phyloP scores from a whole-genome alignment of 352 stramenopile genomes.

The Vaucheria bursata region DNA sequence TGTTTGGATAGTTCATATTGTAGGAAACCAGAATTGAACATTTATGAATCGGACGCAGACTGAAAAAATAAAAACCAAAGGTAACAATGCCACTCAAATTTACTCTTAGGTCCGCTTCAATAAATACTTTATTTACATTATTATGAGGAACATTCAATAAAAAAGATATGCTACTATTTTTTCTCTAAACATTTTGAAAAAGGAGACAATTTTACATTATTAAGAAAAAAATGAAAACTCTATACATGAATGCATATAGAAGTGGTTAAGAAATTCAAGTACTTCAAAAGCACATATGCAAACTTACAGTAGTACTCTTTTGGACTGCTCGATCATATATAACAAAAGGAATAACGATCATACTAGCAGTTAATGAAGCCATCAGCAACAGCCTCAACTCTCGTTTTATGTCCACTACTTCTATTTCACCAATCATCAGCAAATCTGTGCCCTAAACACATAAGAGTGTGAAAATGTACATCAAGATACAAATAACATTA shows the following conservation, averaged over 20 bases:
- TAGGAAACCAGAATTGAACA: background rate
- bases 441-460: too few relatives aligned
- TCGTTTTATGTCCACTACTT: background rate
- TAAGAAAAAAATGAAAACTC: background rate
- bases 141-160: too few relatives aligned
- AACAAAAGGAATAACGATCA: background rate
- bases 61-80: background rate
- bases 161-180: background rate
- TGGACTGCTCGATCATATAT: background rate
- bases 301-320: background rate
- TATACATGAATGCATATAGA: background rate
- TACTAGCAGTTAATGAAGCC: background rate
- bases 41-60: background rate
- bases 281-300: background rate
- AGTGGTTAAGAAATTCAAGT: background rate
- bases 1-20: background rate
- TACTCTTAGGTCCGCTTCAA: background rate
- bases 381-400: background rate
- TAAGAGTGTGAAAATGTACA: too few relatives aligned
- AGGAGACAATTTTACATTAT: background rate
- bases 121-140: background rate
- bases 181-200: background rate
- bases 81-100: background rate
- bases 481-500: too few relatives aligned
- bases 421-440: background rate